Evolutionary conservation across 139 green algal species (phyloP).

Genomic region (Auxenochlorella protothecoides): DNA sequence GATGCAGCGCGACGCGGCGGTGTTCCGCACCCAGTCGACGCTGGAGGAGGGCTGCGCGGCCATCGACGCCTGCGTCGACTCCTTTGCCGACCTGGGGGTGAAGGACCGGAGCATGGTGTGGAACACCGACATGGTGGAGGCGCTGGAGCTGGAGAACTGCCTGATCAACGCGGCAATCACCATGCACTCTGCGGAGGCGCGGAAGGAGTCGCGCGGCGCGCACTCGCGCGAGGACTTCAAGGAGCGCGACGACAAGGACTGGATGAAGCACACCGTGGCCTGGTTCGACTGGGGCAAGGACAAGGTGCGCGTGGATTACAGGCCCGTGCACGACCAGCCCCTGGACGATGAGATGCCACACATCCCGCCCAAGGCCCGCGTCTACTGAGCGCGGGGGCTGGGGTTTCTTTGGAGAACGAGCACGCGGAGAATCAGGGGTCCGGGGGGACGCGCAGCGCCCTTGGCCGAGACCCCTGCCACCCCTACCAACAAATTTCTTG

Average conservation of each 20-base stretch:
- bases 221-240: conserved; percentile 95
- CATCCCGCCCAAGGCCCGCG: conserved; percentile 80
- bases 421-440: too few relatives aligned
- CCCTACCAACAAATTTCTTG: too few relatives aligned
- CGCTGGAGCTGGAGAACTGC: conserved; percentile 98
- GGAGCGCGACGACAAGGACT: conserved; percentile 78
- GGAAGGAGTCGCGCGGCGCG: conserved; percentile 84
- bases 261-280: conserved; percentile 97
- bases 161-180: conserved; percentile 82
- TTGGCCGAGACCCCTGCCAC: too few relatives aligned
- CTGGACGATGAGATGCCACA: conserved; percentile 91
- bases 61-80: conserved; percentile 78
- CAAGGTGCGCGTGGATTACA: conserved; percentile 68
- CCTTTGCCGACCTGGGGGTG: conserved; percentile 36
- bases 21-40: conserved; percentile 87
- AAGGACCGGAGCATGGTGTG: conserved; percentile 65
- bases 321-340: conserved; percentile 92
- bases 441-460: too few relatives aligned
- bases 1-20: conserved; percentile 92
- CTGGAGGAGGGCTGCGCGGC: conserved; percentile 71
- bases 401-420: too few relatives aligned
- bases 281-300: conserved; percentile 49
- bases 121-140: conserved; percentile 94
- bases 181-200: conserved; percentile 66
- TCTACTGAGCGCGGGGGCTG: conserved; percentile 56